Base-by-base conservation (phyloP, 2,329 filamentous ascomycete species). In the Metarhizium robertsii region DNA sequence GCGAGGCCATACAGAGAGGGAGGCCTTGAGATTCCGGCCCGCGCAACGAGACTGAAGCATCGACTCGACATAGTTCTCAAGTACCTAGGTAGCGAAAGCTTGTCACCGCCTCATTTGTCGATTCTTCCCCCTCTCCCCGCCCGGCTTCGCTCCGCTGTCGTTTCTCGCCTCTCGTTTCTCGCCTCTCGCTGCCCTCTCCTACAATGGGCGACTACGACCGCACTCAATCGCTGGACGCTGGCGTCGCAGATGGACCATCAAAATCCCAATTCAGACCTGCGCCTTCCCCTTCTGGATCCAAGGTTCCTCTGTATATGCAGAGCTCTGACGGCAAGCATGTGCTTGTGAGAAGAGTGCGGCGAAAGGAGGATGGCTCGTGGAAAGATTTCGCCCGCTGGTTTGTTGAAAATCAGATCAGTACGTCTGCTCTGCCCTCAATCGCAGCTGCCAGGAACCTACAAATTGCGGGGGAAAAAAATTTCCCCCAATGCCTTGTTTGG, bases 381-480 rank as follows among this genome's bases (percentile, higher is more conserved):
- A 83, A 79, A 65, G 78, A 79, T 58, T 70, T 88, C 49, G 79
- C 82, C 58, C 76, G 79, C 65, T 89, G 86, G 83, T 80, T 92
- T 67, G 83, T 90, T 62, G 77, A 88, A 65, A 89, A 92, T 69
- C 88, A 92, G 69, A 85, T 90, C 64, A 87, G 88, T 92, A 84
- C 57, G 83, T 73, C 36, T 47, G 10, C 25, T n/a, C 53, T 40
- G 42, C 51, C 51, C 18, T 46, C 51, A 55, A 55, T 52, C 25
- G 34, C 8, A n/a, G 10, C 25, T 29, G n/a, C 13, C 16, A 32
- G 14, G 2, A 2, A 43, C 32, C 36, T 14, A 6, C 38, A 46
- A 34, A 34, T 25, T 25, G 10, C 32, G 48, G 4, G 6, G 29
- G 14, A 16, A 34, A 13, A 13, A 11, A 14, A 14, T n/a, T 38